phyloP scores from a whole-genome alignment of 1,284 basidiomycete genomes.

The Apiotrichum veenhuisii region DNA sequence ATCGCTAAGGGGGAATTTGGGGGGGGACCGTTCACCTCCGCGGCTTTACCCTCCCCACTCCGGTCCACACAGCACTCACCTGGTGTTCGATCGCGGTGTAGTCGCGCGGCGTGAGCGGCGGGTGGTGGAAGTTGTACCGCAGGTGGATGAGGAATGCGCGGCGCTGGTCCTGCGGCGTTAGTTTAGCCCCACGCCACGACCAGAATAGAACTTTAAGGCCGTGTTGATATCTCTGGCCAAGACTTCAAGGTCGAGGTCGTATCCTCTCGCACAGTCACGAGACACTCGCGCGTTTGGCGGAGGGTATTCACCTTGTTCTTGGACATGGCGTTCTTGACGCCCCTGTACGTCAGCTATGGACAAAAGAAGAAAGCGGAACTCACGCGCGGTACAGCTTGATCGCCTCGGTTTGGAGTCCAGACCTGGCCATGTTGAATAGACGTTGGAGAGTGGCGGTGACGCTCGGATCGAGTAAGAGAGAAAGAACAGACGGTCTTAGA shows the following conservation, averaged over 20 bases:
- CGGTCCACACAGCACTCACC: slow-evolving; percentile 23
- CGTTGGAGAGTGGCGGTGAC: no score
- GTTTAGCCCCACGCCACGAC: no score
- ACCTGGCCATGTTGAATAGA: slow-evolving; percentile 34
- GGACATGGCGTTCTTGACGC: slow-evolving; percentile 35
- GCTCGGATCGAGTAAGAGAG: no score
- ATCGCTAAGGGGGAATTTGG: no score
- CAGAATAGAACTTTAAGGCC: neutral
- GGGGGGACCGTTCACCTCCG: no score
- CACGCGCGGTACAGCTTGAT: slow-evolving; percentile 40
- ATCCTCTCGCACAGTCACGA: neutral
- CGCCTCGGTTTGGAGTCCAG: slow-evolving; percentile 48
- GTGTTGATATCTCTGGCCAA: neutral
- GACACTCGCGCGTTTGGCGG: neutral
- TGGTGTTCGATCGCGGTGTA: slow-evolving; percentile 50
- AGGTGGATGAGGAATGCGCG: slow-evolving; percentile 43
- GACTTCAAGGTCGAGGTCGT: no score
- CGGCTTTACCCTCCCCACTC: no score
- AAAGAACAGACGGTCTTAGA: neutral
- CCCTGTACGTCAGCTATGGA: slow-evolving; percentile 21
- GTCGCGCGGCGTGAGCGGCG: slow-evolving; percentile 40
- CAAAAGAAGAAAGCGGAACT: neutral
- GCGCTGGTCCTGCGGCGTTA: slow-evolving; percentile 13
- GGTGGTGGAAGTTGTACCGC: slow-evolving; percentile 48
- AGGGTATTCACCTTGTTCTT: slow-evolving; percentile 31